Conservation (phyloP, 225 moss, liverwort and hornwort genomes). For the Pseudoscleropodium purum region DNA sequence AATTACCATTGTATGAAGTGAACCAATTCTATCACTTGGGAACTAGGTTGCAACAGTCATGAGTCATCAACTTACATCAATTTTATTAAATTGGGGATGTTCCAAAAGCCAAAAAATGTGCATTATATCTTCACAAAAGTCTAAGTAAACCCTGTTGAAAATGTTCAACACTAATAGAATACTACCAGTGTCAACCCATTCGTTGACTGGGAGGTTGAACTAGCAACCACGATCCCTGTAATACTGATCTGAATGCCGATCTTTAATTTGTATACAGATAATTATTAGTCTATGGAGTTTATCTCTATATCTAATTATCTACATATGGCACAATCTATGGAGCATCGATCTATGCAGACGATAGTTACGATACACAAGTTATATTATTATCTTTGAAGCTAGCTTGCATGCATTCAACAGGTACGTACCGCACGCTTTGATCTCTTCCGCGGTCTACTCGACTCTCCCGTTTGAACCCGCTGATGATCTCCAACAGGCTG, state of each 20-base stretch:
- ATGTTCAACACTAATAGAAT: neutral
- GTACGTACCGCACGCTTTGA: constrained; percentile 1
- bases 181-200: neutral
- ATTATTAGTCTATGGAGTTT: neutral
- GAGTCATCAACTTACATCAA: neutral
- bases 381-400: neutral
- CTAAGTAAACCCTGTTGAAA: neutral
- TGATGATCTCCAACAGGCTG: neutral
- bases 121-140: neutral
- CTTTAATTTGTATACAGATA: too few relatives aligned
- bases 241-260: neutral
- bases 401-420: neutral
- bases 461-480: neutral
- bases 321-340: neutral
- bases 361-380: neutral
- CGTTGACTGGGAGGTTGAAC: too few relatives aligned
- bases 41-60: neutral
- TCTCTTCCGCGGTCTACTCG: constrained; percentile 5
- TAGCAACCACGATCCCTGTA: neutral
- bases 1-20: neutral
- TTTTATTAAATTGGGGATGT: neutral
- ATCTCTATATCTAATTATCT: neutral
- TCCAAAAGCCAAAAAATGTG: neutral
- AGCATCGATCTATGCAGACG: neutral
- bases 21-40: accelerated